Percentiles rank a stretch among this genome's conserved stretches.
phyloP scores from a whole-genome alignment of 2,329 filamentous ascomycete species.

The Cytospora chrysosperma region DNA sequence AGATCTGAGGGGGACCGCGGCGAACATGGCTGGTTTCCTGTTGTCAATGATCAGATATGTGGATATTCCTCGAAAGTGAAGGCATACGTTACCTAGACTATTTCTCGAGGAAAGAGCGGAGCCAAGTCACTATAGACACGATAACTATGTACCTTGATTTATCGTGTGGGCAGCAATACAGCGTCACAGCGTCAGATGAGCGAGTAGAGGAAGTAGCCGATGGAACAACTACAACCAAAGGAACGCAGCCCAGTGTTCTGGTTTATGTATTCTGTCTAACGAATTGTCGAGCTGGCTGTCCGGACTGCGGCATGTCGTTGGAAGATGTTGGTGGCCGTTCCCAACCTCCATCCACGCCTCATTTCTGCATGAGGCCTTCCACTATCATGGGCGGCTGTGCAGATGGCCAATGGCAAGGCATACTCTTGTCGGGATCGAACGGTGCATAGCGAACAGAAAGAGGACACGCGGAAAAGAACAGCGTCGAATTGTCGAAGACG shows the following conservation, averaged over 20 bases:
- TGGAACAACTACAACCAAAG: not conserved
- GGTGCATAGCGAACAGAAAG: too few species aligned
- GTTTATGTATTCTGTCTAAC: not conserved
- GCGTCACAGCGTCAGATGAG: too few species aligned
- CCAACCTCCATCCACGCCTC: not conserved
- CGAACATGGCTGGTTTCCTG: not conserved
- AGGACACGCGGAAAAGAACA: too few species aligned
- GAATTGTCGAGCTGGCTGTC: too few species aligned
- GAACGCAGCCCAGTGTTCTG: not conserved
- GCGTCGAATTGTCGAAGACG: too few species aligned
- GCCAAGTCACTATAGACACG: not conserved
- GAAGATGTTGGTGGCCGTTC: not conserved
- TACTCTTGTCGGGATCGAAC: not conserved
- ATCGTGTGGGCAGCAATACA: not conserved
- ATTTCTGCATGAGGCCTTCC: not conserved
- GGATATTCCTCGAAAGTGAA: not conserved
- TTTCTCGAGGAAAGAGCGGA: not conserved
- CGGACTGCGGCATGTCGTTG: too few species aligned
- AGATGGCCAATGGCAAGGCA: not conserved
- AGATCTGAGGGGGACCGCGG: not conserved
- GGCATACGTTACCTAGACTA: not conserved
- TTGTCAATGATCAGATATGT: not conserved
- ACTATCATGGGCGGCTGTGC: not conserved
- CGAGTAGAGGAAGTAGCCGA: not conserved
- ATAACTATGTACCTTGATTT: not conserved